Evolutionary conservation across 441 rosid species (phyloP), one percentile per base, ranked within the genome.

Genomic region (Bocquillonia castaneifolia): DNA sequence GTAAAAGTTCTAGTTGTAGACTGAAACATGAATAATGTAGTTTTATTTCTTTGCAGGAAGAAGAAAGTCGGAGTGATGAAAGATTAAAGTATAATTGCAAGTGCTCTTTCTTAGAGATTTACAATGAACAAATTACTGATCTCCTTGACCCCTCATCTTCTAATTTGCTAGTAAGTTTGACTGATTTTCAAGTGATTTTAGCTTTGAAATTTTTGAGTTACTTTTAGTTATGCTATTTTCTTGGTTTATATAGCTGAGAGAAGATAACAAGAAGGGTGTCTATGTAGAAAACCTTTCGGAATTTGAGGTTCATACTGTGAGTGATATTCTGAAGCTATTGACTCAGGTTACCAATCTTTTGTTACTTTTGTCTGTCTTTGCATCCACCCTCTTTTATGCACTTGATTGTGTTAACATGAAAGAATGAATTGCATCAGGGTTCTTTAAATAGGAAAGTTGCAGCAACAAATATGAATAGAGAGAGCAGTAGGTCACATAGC

Each of bases 271-370:
- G 81, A 78, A 68, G 45, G 98, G 98, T 23, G 96, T 96, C 57
- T 88, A 96, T 57, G 99, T 92, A 53, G 99, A 96, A 82, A 96
- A 96, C 71, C 96, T 96, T 74, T 83, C 96, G 61, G 99, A 96
- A 81, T 89, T 79, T 74, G 96, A 91, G 77, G 99, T 92, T 47
- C 85, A 62, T 28, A 89, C 89, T 26, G 99, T 91, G 70, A 80
- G 81, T 67, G 99, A 90, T 77, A 84, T 95, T 71, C 67, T 95
- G 72, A 84, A 84, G 83, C 92, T 95, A 69, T 80, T 95, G 73
- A 79, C 82, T 72, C 90, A 92, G 97, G 99, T 92, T 73, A 58
- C 36, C 67, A 62, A 40, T 68, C 65, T 53, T 70, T 64, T 28
- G 36, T 47, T 57, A 17, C 56, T 54, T 37, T 56, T 32, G 18